These are phyloP conservation scores for Ophiognomonia clavigignenti-juglandacearum DNA, from an alignment of 2,329 filamentous ascomycete species.

Conservation along the genomic window DNA sequence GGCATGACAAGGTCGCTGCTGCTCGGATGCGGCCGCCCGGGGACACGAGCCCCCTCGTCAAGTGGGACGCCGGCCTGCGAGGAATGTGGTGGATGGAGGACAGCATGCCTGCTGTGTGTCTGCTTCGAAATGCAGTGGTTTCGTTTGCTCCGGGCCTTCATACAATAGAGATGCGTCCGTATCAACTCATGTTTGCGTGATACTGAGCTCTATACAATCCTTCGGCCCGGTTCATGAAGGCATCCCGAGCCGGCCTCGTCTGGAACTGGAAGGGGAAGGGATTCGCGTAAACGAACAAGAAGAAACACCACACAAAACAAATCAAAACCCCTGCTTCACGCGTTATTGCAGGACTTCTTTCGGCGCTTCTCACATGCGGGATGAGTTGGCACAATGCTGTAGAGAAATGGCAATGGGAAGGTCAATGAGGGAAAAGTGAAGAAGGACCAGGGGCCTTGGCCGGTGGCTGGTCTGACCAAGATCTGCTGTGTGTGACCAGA, in stretches of 20 bases:
- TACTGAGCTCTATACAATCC: too few species aligned
- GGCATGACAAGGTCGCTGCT: too few species aligned
- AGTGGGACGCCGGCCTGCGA: background rate
- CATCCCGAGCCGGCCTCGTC: constrained; percentile 1
- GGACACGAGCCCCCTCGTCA: background rate
- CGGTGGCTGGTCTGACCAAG: background rate
- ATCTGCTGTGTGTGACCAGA: too few species aligned
- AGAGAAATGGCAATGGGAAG: background rate
- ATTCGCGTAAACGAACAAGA: background rate
- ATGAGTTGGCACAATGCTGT: constrained; percentile 4
- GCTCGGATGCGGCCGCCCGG: background rate
- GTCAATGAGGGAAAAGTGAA: background rate
- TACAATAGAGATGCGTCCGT: background rate
- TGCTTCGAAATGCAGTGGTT: background rate
- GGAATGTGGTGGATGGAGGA: background rate
- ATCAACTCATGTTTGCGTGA: constrained; percentile 1
- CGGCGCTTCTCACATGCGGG: constrained; percentile 1
- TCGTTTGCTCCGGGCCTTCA: background rate
- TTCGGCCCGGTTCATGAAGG: background rate
- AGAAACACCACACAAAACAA: background rate
- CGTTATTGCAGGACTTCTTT: background rate
- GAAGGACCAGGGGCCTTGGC: background rate
- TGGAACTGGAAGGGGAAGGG: background rate
- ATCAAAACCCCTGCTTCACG: constrained; percentile 1
- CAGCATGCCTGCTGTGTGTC: constrained; percentile 1